Conservation (phyloP, 208 protist genomes). For the Herpetomonas samuelpessoai region DNA sequence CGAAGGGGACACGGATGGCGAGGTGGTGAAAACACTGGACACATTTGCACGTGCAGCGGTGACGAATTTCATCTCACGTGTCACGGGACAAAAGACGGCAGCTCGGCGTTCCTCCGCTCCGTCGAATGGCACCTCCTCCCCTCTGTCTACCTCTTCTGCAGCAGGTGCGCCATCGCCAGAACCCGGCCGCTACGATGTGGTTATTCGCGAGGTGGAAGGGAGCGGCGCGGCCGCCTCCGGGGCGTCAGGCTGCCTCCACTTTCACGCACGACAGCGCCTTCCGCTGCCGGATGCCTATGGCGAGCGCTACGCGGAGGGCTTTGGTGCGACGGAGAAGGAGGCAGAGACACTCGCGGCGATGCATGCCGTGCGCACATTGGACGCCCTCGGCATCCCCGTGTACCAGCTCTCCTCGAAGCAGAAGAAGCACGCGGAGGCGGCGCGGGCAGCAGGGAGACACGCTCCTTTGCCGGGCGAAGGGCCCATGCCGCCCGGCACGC, state of each 20-base stretch:
- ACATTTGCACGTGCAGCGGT: constrained; percentile 73
- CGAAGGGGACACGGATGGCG: background rate
- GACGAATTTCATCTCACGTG: constrained; percentile 55
- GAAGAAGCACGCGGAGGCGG: constrained; percentile 71
- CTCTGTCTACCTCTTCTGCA: background rate
- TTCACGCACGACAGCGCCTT: constrained; percentile 58
- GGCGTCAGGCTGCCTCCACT: constrained; percentile 22
- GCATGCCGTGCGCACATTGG: constrained; percentile 86
- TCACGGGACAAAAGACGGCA: background rate
- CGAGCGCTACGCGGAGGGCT: constrained; percentile 72
- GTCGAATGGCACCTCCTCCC: too few relatives aligned
- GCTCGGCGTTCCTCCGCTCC: background rate
- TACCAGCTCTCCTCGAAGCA: constrained; percentile 81
- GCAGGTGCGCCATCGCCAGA: background rate
- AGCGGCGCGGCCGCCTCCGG: background rate
- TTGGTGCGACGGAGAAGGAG: constrained; percentile 60
- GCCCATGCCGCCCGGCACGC: constrained; percentile 26
- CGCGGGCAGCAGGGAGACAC: constrained; percentile 57
- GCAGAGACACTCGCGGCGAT: constrained; percentile 77
- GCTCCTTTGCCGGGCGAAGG: constrained; percentile 35
- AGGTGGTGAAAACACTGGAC: constrained; percentile 37
- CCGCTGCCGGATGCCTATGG: constrained; percentile 71
- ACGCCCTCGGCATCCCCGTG: constrained; percentile 74
- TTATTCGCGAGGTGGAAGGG: constrained; percentile 64
- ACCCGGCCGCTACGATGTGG: constrained; percentile 3